Evolutionary conservation across 371 early-diverging fungal species (phyloP).

Genomic region (Chytridiales sp.): DNA sequence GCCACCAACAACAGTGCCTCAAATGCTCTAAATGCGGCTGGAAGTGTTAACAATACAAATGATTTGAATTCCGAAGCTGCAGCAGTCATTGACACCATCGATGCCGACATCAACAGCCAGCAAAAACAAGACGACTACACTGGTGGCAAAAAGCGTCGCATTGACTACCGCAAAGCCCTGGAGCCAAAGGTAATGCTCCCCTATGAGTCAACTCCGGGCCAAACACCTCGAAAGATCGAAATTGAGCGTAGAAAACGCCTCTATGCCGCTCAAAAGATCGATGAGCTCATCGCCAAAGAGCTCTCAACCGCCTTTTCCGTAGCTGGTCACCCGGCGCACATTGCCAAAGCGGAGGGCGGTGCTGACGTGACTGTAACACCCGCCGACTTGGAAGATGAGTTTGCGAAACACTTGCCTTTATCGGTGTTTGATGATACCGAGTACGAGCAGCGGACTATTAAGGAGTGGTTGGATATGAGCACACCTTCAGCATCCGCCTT

Average conservation of each 20-base stretch:
- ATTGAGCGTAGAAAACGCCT: conserved; percentile 52
- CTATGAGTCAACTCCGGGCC: conserved; percentile 42
- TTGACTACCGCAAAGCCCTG: conserved; percentile 42
- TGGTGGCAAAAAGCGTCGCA: neutral
- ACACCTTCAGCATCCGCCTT: neutral
- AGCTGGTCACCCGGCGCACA: neutral
- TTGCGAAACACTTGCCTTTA: conserved; percentile 40
- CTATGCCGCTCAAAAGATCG: conserved; percentile 41
- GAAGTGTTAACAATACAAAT: neutral
- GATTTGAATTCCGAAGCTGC: neutral
- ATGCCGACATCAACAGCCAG: neutral
- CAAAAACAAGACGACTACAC: neutral
- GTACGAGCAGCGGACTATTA: conserved; percentile 44
- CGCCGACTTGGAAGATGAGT: too few relatives aligned
- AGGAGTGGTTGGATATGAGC: conserved; percentile 52
- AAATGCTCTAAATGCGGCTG: neutral
- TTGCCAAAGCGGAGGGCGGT: neutral
- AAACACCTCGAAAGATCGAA: conserved; percentile 53
- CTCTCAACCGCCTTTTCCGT: conserved; percentile 5
- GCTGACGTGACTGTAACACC: neutral
- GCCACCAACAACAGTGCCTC: too few relatives aligned
- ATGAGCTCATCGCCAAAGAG: conserved; percentile 26
- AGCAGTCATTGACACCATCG: neutral
- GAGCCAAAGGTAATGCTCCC: conserved; percentile 57
- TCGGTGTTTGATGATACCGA: conserved; percentile 50